A percentile compares a stretch with the other conserved stretches of the same genome.
Evolutionary conservation across 176 grass and related monocot genomes (phyloP).

Genomic region (Cenchrus fungigraminus): DNA sequence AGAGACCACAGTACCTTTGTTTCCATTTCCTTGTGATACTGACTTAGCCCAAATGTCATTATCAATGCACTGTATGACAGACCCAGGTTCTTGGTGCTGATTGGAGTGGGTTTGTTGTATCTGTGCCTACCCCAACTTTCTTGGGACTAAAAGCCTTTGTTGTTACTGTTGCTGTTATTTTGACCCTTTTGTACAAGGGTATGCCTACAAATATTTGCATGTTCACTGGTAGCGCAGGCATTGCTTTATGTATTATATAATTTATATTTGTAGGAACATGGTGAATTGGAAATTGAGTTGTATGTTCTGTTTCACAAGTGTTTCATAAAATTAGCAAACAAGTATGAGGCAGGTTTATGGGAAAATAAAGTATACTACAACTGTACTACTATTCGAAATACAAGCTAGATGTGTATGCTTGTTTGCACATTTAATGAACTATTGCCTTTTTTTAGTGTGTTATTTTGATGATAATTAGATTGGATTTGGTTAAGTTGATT

Average conservation of each 20-base stretch:
- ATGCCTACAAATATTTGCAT: slow-evolving; percentile 1
- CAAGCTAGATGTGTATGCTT: background rate
- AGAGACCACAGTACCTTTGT: background rate
- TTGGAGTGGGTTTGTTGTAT: background rate
- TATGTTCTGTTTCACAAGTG: background rate
- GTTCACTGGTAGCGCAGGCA: background rate
- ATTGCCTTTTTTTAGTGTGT: slow-evolving; percentile 5
- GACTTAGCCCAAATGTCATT: slow-evolving; percentile 10
- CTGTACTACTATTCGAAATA: slow-evolving; percentile 7
- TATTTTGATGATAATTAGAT: slow-evolving; percentile 19
- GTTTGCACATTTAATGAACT: slow-evolving; percentile 7
- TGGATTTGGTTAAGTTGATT: background rate
- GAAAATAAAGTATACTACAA: background rate
- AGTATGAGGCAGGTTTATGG: background rate
- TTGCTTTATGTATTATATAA: background rate
- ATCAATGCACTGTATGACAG: background rate
- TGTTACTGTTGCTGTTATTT: background rate
- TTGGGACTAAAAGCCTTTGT: background rate
- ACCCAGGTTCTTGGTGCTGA: background rate
- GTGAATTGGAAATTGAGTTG: slow-evolving; percentile 13
- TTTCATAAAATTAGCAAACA: slow-evolving; percentile 5
- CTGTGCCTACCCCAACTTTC: background rate
- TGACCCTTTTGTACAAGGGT: background rate
- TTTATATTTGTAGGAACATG: slow-evolving; percentile 2
- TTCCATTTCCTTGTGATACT: slow-evolving; percentile 26